Evolutionary conservation across 1,139 yeast species (phyloP), one percentile per base, ranked within the genome.

Genomic region (Magnusiomyces fungicola): DNA sequence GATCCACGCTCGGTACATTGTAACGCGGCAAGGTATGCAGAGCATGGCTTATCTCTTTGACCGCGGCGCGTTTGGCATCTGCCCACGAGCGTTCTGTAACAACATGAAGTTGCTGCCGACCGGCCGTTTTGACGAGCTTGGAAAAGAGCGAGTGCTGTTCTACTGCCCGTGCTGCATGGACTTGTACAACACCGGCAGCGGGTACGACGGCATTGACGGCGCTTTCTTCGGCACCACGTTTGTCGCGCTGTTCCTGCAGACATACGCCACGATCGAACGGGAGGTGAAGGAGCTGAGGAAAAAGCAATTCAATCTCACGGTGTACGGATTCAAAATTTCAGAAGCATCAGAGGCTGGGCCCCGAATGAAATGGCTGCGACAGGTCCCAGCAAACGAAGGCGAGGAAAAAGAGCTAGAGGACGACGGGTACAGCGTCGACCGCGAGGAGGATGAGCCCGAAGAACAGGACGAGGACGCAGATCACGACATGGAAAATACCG

Each of bases 41-140:
- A 80, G 86, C 36, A 90, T 92, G 97, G 96, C 95, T n/a, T 87
- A 87, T 56, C 92, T 92, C 64, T 92, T 85, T 66, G 96, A 89
- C 60, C 76, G 83, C 55, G 83, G 83, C 62, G 89, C 85, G 59
- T 92, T 92, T 66, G 98, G 99, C 0, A 75, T 80, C 2, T 92
- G 99, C 66, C 96, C 97, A 2, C 76, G 99, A 44, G 87, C 82
- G 62, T 77, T 78, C 61, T 92, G 99, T 67, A 89, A 88, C 55
- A 89, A 92, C n/a, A 87, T 88, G 80, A 92, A 85, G 56, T 72
- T 92, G 56, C 75, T 94, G 44, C 99, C 99, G 5, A 83, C 90
- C 49, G 98, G 98, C 2, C 75, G 94, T 45, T 83, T 87, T 50
- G 98, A 92, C 65, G 76, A 85, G 48, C 90, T 96, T 0, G 97